Evolutionary conservation across 179 eudicot species (phyloP).

Genomic region (Amaranthus tricolor): DNA sequence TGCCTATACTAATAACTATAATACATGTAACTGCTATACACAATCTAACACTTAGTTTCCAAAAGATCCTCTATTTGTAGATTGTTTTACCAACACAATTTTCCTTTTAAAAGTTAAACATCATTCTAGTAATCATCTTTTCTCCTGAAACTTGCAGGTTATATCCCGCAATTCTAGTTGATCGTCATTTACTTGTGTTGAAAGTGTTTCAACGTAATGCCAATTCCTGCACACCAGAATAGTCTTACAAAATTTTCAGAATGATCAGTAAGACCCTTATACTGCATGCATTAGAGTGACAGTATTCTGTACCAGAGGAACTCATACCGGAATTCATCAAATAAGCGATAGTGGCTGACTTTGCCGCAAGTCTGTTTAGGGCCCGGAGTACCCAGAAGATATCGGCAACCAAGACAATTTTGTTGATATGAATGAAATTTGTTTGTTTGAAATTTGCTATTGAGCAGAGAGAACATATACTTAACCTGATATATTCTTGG

Average conservation of each 20-base stretch:
- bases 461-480: background rate
- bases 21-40: too few species aligned
- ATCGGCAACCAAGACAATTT: background rate
- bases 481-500: background rate
- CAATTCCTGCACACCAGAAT: background rate
- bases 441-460: too few species aligned
- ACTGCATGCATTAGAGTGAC: too few species aligned
- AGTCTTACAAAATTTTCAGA: background rate
- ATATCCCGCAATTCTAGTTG: slow-evolving; percentile 8
- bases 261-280: too few species aligned
- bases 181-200: background rate
- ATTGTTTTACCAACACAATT: background rate
- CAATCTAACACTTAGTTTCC: too few species aligned
- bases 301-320: too few species aligned
- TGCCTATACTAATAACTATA: too few species aligned
- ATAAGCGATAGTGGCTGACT: background rate
- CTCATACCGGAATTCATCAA: too few species aligned
- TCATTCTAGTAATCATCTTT: background rate
- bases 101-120: background rate
- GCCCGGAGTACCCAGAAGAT: background rate
- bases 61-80: too few species aligned
- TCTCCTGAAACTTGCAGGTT: slow-evolving; percentile 7
- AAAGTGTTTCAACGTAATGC: background rate
- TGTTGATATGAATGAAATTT: background rate
- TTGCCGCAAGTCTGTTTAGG: background rate